Evolutionary conservation across 2,329 filamentous ascomycete genomes (phyloP), one percentile per base, ranked within the genome.

Genomic region (Pseudogymnoascus pannorum): DNA sequence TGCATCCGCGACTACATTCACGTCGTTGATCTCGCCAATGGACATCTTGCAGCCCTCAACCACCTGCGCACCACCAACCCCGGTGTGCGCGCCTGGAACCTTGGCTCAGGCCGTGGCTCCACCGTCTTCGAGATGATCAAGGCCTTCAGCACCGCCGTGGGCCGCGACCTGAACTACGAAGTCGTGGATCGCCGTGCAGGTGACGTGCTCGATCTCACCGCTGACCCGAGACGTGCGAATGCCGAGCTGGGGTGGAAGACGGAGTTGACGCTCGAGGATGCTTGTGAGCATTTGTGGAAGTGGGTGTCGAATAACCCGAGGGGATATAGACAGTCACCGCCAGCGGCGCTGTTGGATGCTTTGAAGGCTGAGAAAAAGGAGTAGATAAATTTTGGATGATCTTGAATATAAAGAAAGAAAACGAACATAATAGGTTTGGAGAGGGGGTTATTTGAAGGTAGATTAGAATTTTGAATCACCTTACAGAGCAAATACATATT

Each of bases 1-100:
- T 91, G 91, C 65, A 96, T 97, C 74, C 89, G 94, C 69, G 94
- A 99, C 78, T 99, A 99, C 81, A 97, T 99, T 75, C 92, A 97
- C 80, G 91, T 97, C 62, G 82, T 96, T 65, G 92, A 97, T 72
- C 86, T 97, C 22, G 90, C 92, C 51, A 84, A 84, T 65, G 92
- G 92, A 64, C 92, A 97, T 75, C 79, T 96, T 62, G 84, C 90
- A 63, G 94, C 95, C 20, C 87, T 99, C 68, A 92, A 94, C 78
- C 91, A 95, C 78, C 87, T 97, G 58, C 88, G 89, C 69, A 82
- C 89, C 66, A 79, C 93, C 68, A 84, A 91, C 70, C 93, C 94
- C 16, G 94, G 94, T 61, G 89, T 97, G 67, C 89, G 91, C 74
- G 92, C 92, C 61, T 99, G 93, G 93, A 99, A 99, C 77, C 75